Conservation (phyloP, 768 basidiomycete genomes). For the Tylopilus subfusipes region DNA sequence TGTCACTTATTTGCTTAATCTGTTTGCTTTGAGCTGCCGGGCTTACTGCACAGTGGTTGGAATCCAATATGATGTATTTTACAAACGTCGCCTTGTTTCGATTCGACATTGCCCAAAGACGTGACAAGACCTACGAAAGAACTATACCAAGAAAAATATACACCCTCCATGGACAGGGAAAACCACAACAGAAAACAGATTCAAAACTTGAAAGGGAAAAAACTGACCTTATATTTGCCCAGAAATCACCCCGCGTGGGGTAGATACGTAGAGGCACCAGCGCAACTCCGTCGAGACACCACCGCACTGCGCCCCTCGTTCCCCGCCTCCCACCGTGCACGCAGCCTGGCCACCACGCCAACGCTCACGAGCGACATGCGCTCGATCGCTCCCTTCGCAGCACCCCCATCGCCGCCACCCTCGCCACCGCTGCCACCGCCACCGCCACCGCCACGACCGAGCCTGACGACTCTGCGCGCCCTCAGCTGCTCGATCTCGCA, state of each 20-base stretch:
- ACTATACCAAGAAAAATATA: no score
- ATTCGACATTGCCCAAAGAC: neutral
- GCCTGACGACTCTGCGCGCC: neutral
- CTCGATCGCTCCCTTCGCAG: neutral
- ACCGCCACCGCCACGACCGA: neutral
- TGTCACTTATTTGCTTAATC: no score
- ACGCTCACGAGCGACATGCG: neutral
- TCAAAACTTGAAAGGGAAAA: neutral
- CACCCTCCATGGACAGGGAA: neutral
- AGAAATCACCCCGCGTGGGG: neutral
- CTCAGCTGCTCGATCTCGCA: constrained; percentile 9
- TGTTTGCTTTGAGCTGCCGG: no score
- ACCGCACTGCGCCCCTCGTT: neutral
- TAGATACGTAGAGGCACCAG: no score
- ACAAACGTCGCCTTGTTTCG: neutral
- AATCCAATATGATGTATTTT: no score
- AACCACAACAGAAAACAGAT: neutral
- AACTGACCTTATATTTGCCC: neutral
- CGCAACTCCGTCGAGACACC: neutral
- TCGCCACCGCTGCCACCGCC: neutral
- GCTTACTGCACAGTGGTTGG: no score
- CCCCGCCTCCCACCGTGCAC: constrained; percentile 21
- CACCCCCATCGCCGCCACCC: no score
- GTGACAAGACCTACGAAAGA: neutral
- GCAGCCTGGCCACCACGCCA: constrained; percentile 21